Conservation (phyloP, 345 rosid species). For the Boechera retrofracta region DNA sequence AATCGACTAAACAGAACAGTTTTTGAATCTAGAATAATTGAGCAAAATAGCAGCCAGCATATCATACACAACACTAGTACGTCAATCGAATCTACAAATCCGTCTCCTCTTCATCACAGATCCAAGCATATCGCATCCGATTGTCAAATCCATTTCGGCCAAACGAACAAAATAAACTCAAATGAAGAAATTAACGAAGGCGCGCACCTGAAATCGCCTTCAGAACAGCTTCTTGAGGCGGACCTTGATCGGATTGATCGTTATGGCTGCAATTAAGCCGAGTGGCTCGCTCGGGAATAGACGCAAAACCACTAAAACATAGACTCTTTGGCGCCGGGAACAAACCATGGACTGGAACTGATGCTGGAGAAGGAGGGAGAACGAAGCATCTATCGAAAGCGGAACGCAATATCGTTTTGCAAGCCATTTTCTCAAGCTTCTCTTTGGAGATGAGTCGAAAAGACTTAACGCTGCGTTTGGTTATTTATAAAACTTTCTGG, state of each 20-base stretch:
- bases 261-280: constrained; percentile 53
- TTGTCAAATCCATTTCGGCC: constrained; percentile 19
- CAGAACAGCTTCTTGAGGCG: constrained; percentile 94
- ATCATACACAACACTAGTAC: constrained; percentile 16
- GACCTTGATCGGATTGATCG: constrained; percentile 66
- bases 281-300: constrained; percentile 46
- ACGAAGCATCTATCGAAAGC: constrained; percentile 50
- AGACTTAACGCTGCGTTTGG: constrained; percentile 19
- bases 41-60: not conserved
- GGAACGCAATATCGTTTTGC: constrained; percentile 68
- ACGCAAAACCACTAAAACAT: constrained; percentile 41
- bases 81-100: not conserved
- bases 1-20: not conserved
- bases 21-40: not conserved
- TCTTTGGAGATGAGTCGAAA: not conserved
- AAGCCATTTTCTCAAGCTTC: constrained; percentile 58
- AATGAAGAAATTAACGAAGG: constrained; percentile 3
- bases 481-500: constrained; percentile 6
- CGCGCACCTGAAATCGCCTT: constrained; percentile 87
- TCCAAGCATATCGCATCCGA: constrained; percentile 15
- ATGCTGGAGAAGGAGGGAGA: constrained; percentile 46
- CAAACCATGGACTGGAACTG: constrained; percentile 41
- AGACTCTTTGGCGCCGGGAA: constrained; percentile 38
- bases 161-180: constrained; percentile 12
- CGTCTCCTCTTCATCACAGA: not conserved